These are phyloP conservation scores for Cryphonectria parasitica DNA, from an alignment of 2,329 filamentous ascomycete species.

Conservation along the genomic window DNA sequence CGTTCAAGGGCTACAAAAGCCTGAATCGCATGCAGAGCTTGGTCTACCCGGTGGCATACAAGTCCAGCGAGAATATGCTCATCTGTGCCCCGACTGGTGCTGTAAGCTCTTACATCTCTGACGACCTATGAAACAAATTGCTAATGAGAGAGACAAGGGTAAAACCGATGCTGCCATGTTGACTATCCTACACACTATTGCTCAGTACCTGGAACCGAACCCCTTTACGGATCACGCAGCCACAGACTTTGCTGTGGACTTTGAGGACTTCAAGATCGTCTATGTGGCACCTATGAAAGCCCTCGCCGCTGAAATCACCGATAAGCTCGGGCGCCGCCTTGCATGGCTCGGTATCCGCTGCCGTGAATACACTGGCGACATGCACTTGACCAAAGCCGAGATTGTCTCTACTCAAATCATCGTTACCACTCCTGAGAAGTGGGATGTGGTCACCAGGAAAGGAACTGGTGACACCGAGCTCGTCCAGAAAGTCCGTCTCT, in stretches of 20 bases:
- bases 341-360: slow-evolving; percentile 93
- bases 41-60: slow-evolving; percentile 93
- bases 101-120: slow-evolving; percentile 45
- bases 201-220: slow-evolving; percentile 81
- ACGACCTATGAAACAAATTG: neutral
- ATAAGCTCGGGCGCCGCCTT: slow-evolving; percentile 88
- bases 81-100: slow-evolving; percentile 97
- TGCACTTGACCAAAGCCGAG: slow-evolving; percentile 97
- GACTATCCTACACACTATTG: slow-evolving; percentile 87
- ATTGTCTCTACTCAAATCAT: slow-evolving; percentile 97
- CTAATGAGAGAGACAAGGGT: slow-evolving; percentile 54
- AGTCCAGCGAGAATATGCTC: slow-evolving; percentile 96
- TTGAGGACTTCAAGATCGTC: slow-evolving; percentile 95
- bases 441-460: slow-evolving; percentile 97
- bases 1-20: slow-evolving; percentile 90
- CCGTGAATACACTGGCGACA: slow-evolving; percentile 94
- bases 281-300: slow-evolving; percentile 99
- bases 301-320: slow-evolving; percentile 91
- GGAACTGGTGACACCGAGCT: slow-evolving; percentile 96
- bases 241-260: slow-evolving; percentile 78
- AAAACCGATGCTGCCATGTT: slow-evolving; percentile 99
- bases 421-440: slow-evolving; percentile 98
- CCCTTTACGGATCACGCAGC: slow-evolving; percentile 75
- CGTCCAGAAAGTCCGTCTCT: slow-evolving; percentile 91
- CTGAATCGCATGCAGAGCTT: slow-evolving; percentile 98